Evolutionary conservation across 2,329 filamentous ascomycete genomes (phyloP), one percentile per base, ranked within the genome.

Genomic region (Ceratocystis huliohia): DNA sequence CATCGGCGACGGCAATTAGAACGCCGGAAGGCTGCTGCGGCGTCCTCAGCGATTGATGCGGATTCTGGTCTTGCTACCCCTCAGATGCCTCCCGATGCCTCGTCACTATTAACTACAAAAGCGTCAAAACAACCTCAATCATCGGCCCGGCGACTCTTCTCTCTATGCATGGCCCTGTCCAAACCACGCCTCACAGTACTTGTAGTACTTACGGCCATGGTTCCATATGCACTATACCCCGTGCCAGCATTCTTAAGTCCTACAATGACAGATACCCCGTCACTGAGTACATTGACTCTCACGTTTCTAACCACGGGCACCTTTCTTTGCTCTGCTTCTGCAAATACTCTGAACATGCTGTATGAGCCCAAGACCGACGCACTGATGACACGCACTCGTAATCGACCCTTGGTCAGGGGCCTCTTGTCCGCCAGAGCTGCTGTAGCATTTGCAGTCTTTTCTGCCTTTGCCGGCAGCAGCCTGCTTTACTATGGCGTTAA

Each of bases 311-410:
- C 93, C 0, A 85, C 85, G 3, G 93, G 94, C 68, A 97, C 94
- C 0, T 86, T 92, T 3, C 81, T 96, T 22, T 94, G 90, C 74
- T 89, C 85, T n/a, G 91, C 92, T 56, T 90, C 88, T 68, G 94
- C 94, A 56, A 99, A 99, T 74, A 85, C 94, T 1, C 81, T 97
- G 70, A 99, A 99, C 76, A 99, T 99, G 94, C 85, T 96, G 67
- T 91, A 96, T 76, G 94, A 99, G 76, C 89, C 87, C 8, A 81
- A 86, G 68, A 92, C 92, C 73, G 94, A 99, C 75, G 90, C 91
- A 59, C 85, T 88, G 72, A 99, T 99, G 94, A 86, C 84, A 45
- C 85, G 94, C n/a, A 99, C 94, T 1, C 84, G 90, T 33, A 96
- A 96, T 71, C 79, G 94, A 3, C 94, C 94, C 0, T 80, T 99